These are phyloP conservation scores for Ilyonectria sp. DNA, from an alignment of 2,329 filamentous ascomycete genomes.

Conservation along the genomic window DNA sequence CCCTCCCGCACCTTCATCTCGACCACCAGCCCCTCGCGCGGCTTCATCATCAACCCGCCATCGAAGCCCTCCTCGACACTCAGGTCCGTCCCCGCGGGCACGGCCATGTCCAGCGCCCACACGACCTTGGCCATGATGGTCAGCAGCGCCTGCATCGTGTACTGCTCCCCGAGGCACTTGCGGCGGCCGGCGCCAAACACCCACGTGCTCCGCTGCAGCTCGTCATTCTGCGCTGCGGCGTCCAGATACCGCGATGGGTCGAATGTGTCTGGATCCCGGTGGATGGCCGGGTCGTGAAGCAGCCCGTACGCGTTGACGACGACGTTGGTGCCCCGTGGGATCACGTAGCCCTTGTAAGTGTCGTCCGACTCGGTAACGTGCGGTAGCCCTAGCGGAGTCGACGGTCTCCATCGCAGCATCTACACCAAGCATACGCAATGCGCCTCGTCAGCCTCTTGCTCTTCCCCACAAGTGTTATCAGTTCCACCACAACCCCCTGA, in stretches of 20 bases:
- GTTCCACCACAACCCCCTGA: background rate
- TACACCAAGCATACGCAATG: conserved; percentile 23
- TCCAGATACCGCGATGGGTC: conserved; percentile 48
- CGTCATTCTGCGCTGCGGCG: conserved; percentile 26
- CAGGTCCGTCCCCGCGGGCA: conserved; percentile 43
- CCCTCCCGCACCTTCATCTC: conserved; percentile 25
- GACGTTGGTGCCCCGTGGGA: conserved; percentile 64
- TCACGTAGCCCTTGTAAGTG: conserved; percentile 62
- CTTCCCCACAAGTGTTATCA: background rate
- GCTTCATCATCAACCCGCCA: conserved; percentile 40
- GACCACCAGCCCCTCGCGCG: conserved; percentile 28
- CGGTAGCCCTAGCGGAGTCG: conserved; percentile 60
- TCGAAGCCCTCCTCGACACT: conserved; percentile 46
- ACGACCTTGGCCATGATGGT: conserved; percentile 58
- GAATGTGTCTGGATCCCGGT: conserved; percentile 46
- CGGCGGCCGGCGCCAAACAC: conserved; percentile 64
- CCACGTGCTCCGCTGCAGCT: conserved; percentile 51
- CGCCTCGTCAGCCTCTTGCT: conserved; percentile 19
- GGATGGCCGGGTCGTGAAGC: conserved; percentile 44
- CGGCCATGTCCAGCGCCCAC: conserved; percentile 63
- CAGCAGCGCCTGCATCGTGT: conserved; percentile 62
- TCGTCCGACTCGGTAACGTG: conserved; percentile 65
- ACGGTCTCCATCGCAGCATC: conserved; percentile 56
- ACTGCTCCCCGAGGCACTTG: conserved; percentile 64
- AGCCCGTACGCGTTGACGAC: conserved; percentile 53